Base-by-base conservation (phyloP, 2,329 filamentous ascomycete genomes). In the Claviceps monticola region DNA sequence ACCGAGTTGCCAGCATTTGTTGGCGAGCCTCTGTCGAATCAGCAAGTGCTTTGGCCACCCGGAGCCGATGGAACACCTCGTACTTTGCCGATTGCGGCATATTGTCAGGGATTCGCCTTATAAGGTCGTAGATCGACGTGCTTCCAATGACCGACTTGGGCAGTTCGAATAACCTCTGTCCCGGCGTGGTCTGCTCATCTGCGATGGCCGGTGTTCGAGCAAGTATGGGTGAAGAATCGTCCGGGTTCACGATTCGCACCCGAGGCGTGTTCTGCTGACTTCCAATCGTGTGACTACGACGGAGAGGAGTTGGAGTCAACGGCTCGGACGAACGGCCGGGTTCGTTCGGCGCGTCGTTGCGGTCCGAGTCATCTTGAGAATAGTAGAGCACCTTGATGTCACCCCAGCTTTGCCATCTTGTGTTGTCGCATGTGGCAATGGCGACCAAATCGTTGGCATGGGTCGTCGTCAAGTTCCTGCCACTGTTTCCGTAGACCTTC, bases 401-500 rank as follows among this genome's bases (percentile, higher is more conserved):
- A 21, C 85, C 86, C 84, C 88, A 95, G 52, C 86, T 82, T 55
- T 82, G 78, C 83, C 86, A 94, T 21, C 73, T 68, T 23, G 63
- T 63, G 45, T 74, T 67, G 29, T 74, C 76, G 23, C 78, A 74
- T 52, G 83, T 83, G 49, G 84, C 82, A 52, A 97, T 73, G 13
- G 84, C 79, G 37, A 86, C 80, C 51, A 98, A 71, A 66, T 98
- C 88, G 57, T 90, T 90, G n/a, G 87, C 86, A 66, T 87, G 83
- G 66, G 86, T 78, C 36, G 76, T 72, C 5, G 74, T 74, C 21
- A 78, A 71, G 52, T 73, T 73, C 59, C 75, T 74, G 62, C 66
- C 45, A 63, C 59, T 49, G 56, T 60, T 52, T 68, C 62, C 58
- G 19, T 61, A 58, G 2, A 71, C 65, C 66, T 86, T 90, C 13